Percentiles rank a stretch among this genome's conserved stretches.
Evolutionary conservation across 441 rosid genomes (phyloP).

Genomic region (Erodium texanum): DNA sequence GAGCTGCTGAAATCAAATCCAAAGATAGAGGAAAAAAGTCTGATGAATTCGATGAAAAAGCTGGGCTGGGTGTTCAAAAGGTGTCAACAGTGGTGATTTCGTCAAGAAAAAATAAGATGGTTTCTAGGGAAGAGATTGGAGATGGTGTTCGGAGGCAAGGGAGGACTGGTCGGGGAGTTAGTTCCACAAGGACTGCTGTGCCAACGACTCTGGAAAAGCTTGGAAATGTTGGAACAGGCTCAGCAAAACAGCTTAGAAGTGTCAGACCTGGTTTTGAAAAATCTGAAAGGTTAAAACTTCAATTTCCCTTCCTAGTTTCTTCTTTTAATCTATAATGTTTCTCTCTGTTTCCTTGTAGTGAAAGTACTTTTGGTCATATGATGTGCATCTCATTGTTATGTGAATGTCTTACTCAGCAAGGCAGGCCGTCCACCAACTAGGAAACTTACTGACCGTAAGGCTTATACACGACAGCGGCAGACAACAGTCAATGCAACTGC

Average conservation of each 20-base stretch:
- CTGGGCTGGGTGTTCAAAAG: constrained; percentile 57
- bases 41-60: constrained; percentile 64
- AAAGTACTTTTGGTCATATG: not conserved
- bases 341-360: constrained; percentile 8
- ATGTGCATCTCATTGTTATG: constrained; percentile 25
- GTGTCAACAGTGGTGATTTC: constrained; percentile 45
- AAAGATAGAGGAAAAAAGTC: constrained; percentile 66
- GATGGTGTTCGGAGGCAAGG: constrained; percentile 81
- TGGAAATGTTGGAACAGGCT: constrained; percentile 68
- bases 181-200: constrained; percentile 54
- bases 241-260: constrained; percentile 82
- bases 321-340: constrained; percentile 13
- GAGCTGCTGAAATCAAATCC: constrained; percentile 65
- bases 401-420: constrained; percentile 50
- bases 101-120: constrained; percentile 72
- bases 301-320: constrained; percentile 11
- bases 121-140: constrained; percentile 58
- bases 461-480: constrained; percentile 73
- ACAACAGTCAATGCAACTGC: constrained; percentile 45
- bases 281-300: constrained; percentile 54
- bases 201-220: constrained; percentile 57
- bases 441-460: constrained; percentile 93
- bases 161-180: constrained; percentile 65
- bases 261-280: constrained; percentile 74
- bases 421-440: constrained; percentile 85